Evolutionary conservation across 441 rosid species (phyloP).

Genomic region (California macrophylla): DNA sequence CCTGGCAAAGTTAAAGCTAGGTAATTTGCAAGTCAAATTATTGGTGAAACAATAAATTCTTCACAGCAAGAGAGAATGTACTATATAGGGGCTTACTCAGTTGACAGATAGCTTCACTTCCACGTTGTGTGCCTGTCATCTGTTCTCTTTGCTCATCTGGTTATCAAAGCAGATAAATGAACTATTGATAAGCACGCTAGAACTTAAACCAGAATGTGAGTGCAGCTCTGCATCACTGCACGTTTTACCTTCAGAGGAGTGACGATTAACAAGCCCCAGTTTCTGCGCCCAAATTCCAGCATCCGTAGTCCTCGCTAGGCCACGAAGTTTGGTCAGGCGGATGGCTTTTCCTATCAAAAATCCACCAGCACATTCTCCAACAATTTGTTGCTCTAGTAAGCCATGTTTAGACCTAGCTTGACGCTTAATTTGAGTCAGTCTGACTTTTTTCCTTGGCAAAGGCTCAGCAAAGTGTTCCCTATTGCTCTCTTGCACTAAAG

Average conservation of each 20-base stretch:
- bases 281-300: neutral
- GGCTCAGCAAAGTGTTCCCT: neutral
- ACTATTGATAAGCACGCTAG: neutral
- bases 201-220: neutral
- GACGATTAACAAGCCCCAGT: neutral
- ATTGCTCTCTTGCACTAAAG: neutral
- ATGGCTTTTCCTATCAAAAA: neutral
- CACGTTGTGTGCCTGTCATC: neutral
- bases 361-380: neutral
- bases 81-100: neutral
- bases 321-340: neutral
- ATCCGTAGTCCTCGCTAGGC: neutral
- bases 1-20: neutral
- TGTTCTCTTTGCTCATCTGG: neutral
- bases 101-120: neutral
- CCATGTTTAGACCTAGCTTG: conserved; percentile 2
- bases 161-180: neutral
- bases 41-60: neutral
- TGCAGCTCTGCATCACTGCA: too few species aligned
- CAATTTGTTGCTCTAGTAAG: neutral
- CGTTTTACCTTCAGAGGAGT: neutral
- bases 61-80: neutral
- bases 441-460: neutral
- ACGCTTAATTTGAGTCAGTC: neutral
- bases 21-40: neutral